A percentile compares a stretch with the other conserved stretches of the same genome.
These are phyloP conservation scores for Gossypium trilobum DNA, from an alignment of 441 rosid genomes.

Conservation along the genomic window DNA sequence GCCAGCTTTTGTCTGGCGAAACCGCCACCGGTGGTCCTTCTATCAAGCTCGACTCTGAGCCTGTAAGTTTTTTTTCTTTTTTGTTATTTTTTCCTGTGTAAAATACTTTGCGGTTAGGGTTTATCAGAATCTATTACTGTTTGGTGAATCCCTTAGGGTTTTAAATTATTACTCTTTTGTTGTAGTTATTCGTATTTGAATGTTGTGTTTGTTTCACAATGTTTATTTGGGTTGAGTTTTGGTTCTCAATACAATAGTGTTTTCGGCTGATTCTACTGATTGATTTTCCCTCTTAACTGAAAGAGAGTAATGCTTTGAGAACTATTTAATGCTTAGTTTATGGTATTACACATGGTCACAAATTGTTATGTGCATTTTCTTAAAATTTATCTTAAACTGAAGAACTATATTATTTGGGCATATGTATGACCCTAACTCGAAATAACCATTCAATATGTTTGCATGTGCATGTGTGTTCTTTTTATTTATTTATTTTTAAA, in stretches of 20 bases:
- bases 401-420: background rate
- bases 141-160: conserved; percentile 3
- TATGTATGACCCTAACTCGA: background rate
- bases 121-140: background rate
- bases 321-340: background rate
- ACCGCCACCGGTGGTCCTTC: conserved; percentile 69
- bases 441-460: background rate
- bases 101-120: background rate
- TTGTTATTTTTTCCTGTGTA: background rate
- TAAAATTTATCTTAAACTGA: background rate
- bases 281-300: background rate
- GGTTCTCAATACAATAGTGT: background rate
- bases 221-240: background rate
- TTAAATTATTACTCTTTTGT: background rate
- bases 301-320: background rate
- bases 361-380: background rate
- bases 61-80: conserved; percentile 41
- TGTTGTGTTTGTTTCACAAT: background rate
- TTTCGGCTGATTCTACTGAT: background rate
- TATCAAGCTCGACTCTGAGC: conserved; percentile 72
- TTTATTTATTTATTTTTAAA: background rate
- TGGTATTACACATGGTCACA: background rate
- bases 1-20: conserved; percentile 92
- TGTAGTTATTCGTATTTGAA: background rate
- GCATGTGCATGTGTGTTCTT: background rate